Evolutionary conservation across 1,284 basidiomycete species (phyloP), one percentile per base, ranked within the genome.

Genomic region (Pascua sp.): DNA sequence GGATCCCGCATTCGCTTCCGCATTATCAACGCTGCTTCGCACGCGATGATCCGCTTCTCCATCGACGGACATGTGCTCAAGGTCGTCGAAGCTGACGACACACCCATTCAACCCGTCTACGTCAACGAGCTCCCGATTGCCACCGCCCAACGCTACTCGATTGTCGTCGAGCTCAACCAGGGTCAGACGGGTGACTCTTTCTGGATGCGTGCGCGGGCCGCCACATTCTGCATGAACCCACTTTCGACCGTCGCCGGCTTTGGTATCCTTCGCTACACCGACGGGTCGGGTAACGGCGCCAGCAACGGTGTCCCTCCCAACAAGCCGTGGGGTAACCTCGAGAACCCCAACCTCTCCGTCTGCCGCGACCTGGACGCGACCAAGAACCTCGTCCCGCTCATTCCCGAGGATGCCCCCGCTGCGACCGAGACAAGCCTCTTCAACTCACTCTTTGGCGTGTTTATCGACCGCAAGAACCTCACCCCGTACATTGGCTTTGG

Each of bases 81-180:
- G 18, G 63, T 72, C n/a, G 59, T 68, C 42, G 70, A 72, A 42
- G 56, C 57, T 5, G 70, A 72, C 51, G 67, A 65, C 47, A 64
- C 61, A 1, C 36, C 56, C 47, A 50, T 72, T 9, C 55, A 60
- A 38, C 56, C 67, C 5, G 56, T 69, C 8, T 44, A 55, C 8
- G 50, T 67, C 7, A 60, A 61, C 47, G 67, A 72, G 43, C 44
- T 69, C 2, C 57, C 60, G 2, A 42, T 69, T 1, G 57, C 49
- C 3, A 52, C 60, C 2, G 72, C 65, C 1, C 68, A 76, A 57
- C 68, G 76, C 47, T 71, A 71, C 51, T 72, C 68, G 10, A 63
- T 67, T 42, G 51, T 76, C 16, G 46, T 77, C 16, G 59, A 70
- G 43, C 69, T 71, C 16, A 54, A 59, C 17, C 47, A 63, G 38